Evolutionary conservation across 1,284 basidiomycete genomes (phyloP).

Genomic region (Trametes versicolor): DNA sequence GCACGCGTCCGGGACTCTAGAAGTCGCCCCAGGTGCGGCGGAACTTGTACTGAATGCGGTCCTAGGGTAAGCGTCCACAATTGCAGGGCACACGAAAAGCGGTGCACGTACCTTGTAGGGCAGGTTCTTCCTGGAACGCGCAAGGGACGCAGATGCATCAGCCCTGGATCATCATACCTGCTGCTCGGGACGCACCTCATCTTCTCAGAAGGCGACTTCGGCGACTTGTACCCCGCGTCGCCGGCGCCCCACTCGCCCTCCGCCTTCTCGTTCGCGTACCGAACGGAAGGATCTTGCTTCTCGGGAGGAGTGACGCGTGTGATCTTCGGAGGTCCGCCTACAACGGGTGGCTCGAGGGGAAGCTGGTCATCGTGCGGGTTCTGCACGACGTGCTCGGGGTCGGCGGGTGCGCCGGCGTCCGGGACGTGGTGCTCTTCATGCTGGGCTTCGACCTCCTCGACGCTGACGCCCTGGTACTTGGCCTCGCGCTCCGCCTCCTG

Average conservation of each 20-base stretch:
- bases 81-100: constrained; percentile 18
- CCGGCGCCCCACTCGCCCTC: constrained; percentile 79
- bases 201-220: constrained; percentile 72
- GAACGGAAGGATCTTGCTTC: constrained; percentile 70
- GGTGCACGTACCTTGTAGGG: constrained; percentile 79
- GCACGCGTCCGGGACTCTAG: constrained; percentile 45
- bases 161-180: neutral
- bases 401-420: constrained; percentile 19
- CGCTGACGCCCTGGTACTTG: constrained; percentile 80
- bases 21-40: constrained; percentile 87
- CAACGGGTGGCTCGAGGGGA: constrained; percentile 27
- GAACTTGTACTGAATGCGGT: constrained; percentile 87
- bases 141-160: constrained; percentile 7
- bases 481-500: constrained; percentile 89
- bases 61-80: constrained; percentile 57
- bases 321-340: constrained; percentile 53
- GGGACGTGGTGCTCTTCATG: constrained; percentile 52
- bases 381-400: constrained; percentile 41
- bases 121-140: constrained; percentile 68
- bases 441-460: constrained; percentile 69
- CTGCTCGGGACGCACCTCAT: constrained; percentile 60
- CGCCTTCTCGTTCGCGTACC: constrained; percentile 64
- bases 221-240: constrained; percentile 78
- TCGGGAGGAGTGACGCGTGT: constrained; percentile 67
- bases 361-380: constrained; percentile 35